A percentile compares a stretch with the other conserved stretches of the same genome.
Conservation (phyloP, 2,329 filamentous ascomycete genomes). For the Fusarium denticulatum region DNA sequence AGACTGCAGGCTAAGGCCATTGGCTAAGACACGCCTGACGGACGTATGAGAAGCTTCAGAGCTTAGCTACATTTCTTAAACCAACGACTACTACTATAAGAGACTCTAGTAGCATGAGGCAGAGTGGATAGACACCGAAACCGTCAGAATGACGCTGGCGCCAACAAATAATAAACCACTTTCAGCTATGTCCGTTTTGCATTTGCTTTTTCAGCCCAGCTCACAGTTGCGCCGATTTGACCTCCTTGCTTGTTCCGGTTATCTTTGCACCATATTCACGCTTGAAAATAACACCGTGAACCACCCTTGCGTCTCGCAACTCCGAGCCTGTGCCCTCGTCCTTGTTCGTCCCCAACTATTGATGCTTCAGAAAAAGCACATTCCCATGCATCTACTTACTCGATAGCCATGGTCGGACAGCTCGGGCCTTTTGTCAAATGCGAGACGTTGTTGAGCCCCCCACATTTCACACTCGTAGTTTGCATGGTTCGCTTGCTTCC, state of each 20-base stretch:
- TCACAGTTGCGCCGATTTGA: neutral
- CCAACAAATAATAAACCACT: constrained; percentile 35
- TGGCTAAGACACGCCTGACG: constrained; percentile 9
- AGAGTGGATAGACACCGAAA: constrained; percentile 6
- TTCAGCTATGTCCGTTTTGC: constrained; percentile 20
- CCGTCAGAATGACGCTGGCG: constrained; percentile 31
- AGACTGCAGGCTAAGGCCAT: constrained; percentile 11
- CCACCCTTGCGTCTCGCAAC: constrained; percentile 30
- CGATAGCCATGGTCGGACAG: neutral
- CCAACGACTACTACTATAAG: constrained; percentile 6
- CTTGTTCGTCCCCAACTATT: constrained; percentile 17
- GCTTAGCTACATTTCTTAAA: constrained; percentile 12
- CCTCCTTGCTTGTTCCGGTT: constrained; percentile 7
- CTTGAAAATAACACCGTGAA: constrained; percentile 38
- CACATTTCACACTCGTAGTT: constrained; percentile 23
- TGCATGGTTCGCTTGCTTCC: constrained; percentile 26
- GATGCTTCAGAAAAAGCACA: constrained; percentile 4
- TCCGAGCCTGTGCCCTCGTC: constrained; percentile 11
- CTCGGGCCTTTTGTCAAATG: constrained; percentile 13
- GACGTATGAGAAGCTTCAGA: constrained; percentile 15
- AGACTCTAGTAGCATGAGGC: constrained; percentile 11
- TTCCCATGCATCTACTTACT: neutral
- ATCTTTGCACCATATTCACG: constrained; percentile 42
- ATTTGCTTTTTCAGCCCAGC: constrained; percentile 21
- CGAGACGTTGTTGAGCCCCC: constrained; percentile 10